Evolutionary conservation across 1,284 basidiomycete genomes (phyloP), one percentile per base, ranked within the genome.

Genomic region (Ustilago trichophora): DNA sequence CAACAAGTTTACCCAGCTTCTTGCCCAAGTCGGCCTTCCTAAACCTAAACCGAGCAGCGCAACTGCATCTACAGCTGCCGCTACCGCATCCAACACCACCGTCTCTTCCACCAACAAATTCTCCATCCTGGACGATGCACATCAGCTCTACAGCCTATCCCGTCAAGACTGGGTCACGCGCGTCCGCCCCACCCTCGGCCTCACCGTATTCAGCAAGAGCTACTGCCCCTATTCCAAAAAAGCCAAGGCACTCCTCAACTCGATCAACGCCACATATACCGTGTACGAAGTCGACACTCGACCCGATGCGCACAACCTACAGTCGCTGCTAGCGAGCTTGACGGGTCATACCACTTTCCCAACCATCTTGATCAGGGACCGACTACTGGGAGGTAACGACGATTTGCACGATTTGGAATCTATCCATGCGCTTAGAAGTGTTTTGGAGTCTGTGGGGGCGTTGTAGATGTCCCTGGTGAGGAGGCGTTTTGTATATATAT

Each of bases 191-290:
- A 27, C 33, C 1, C 38, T 56, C 12, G 63, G 63, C 2, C 27
- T 72, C 3, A 69, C 60, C 12, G 65, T 72, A 5, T 72, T 72
- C 27, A 62, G 60, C 56, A 72, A 72, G 34, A 58, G 53, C 50
- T 69, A 65, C 44, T 72, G 70, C 35, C 66, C 70, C 12, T 66
- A 65, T 35, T 65, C 60, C 22, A 51, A 65, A 12, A 57, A 42
- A 8, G 57, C 65, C 10, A 72, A 72, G 18, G 34, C 26, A 3
- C 40, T 72, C 4, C 53, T 72, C 33, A 18, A 25, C 19, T 50
- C 51, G 36, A 27, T 69, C 19, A 50, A 53, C 13, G 66, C 70
- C 15, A 54, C 32, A 2, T 57, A 44, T 13, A 64, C 65, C 0
- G 42, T 53, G 7, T 69, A 72, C 47, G 60, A 72, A 31, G 60